Evolutionary conservation across 257 asterid species (phyloP).

Genomic region (Coffea canephora): DNA sequence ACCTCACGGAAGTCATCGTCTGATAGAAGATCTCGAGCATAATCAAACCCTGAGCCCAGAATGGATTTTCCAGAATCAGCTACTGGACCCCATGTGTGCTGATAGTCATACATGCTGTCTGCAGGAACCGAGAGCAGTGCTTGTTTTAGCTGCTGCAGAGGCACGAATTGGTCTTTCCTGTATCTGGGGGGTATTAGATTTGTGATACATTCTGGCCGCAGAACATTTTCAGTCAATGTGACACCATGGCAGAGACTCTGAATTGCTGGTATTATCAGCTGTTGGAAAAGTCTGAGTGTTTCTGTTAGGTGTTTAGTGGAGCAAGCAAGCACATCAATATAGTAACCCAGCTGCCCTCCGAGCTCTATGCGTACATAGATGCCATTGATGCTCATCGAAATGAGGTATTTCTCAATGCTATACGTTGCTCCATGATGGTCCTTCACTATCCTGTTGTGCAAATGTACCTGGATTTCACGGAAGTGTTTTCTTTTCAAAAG

Average conservation of each 20-base stretch:
- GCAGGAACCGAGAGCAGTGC: conserved; percentile 83
- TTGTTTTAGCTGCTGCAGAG: conserved; percentile 54
- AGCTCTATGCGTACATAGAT: conserved; percentile 72
- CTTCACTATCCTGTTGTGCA: conserved; percentile 65
- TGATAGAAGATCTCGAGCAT: conserved; percentile 72
- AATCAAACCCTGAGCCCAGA: conserved; percentile 58
- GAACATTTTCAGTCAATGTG: conserved; percentile 54
- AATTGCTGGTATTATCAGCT: conserved; percentile 64
- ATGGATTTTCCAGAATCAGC: conserved; percentile 56
- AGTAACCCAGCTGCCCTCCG: conserved; percentile 63
- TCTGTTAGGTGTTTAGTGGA: conserved; percentile 72
- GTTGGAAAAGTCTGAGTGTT: conserved; percentile 68
- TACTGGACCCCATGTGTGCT: conserved; percentile 75
- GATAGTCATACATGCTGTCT: conserved; percentile 79
- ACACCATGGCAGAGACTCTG: conserved; percentile 60
- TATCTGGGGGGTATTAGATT: conserved; percentile 60
- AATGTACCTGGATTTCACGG: conserved; percentile 55
- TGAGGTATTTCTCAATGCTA: conserved; percentile 66
- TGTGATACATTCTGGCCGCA: conserved; percentile 74
- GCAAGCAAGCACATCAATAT: conserved; percentile 73
- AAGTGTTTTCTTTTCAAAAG: neutral
- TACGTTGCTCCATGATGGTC: conserved; percentile 75
- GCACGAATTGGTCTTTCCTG: conserved; percentile 53
- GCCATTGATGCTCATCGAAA: conserved; percentile 61
- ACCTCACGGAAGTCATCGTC: conserved; percentile 92